These are phyloP conservation scores for Cryptosporidium sp. DNA, from an alignment of 169 alveolate species.

Conservation along the genomic window DNA sequence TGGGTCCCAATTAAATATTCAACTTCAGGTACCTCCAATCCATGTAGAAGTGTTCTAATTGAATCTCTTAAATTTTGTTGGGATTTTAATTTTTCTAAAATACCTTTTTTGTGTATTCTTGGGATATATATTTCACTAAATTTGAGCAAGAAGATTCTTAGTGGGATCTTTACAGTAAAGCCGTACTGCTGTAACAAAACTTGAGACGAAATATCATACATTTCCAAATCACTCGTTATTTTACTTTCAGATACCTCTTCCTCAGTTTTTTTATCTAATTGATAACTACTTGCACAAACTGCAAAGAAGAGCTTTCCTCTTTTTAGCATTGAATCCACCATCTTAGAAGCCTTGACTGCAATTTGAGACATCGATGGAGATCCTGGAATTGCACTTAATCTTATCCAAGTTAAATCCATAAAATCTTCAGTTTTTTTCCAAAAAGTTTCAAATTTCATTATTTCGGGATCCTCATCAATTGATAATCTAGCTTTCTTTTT, in stretches of 20 bases:
- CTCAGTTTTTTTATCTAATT: slow-evolving; percentile 22
- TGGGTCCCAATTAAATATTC: slow-evolving; percentile 70
- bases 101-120: slow-evolving; percentile 57
- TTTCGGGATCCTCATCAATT: slow-evolving; percentile 66
- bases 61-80: slow-evolving; percentile 58
- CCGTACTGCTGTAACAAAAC: slow-evolving; percentile 66
- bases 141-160: slow-evolving; percentile 37
- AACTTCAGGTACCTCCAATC: slow-evolving; percentile 59
- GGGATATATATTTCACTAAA: slow-evolving; percentile 75
- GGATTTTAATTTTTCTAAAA: slow-evolving; percentile 38
- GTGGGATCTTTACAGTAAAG: slow-evolving; percentile 51
- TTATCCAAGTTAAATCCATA: slow-evolving; percentile 51
- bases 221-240: slow-evolving; percentile 28
- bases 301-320: slow-evolving; percentile 17
- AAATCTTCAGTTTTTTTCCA: slow-evolving; percentile 48
- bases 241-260: slow-evolving; percentile 29
- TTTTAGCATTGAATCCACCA: slow-evolving; percentile 26
- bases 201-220: slow-evolving; percentile 62
- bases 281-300: slow-evolving; percentile 50
- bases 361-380: slow-evolving; percentile 73
- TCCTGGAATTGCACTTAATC: slow-evolving; percentile 72
- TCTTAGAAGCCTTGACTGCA: slow-evolving; percentile 21
- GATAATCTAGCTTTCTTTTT: slow-evolving; percentile 19
- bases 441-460: slow-evolving; percentile 32
- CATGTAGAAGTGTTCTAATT: slow-evolving; percentile 32